Evolutionary conservation across 306 rosid species (phyloP).

Genomic region (Alnus rubra): DNA sequence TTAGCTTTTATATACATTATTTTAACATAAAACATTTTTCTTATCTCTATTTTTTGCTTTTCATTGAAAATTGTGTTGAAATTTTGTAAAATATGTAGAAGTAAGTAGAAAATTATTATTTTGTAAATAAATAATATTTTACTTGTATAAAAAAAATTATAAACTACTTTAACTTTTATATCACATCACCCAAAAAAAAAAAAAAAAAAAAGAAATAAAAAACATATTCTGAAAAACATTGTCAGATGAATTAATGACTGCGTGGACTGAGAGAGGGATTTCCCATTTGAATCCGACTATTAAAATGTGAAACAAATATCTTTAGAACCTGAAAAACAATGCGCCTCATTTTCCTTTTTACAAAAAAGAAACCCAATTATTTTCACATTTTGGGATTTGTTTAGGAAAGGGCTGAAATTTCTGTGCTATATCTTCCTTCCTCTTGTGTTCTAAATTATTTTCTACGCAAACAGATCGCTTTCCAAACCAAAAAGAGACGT

Average conservation of each 20-base stretch:
- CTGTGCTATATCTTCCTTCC: conserved; percentile 3
- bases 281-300: conserved; percentile 14
- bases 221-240: background rate
- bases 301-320: conserved; percentile 30
- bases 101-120: too few relatives aligned
- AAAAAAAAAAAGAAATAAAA: conserved; percentile 9
- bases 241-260: conserved; percentile 17
- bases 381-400: conserved; percentile 18
- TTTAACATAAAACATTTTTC: too few relatives aligned
- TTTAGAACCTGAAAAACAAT: conserved; percentile 32
- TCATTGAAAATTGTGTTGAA: too few relatives aligned
- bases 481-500: conserved; percentile 15
- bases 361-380: conserved; percentile 34
- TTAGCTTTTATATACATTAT: too few relatives aligned
- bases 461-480: conserved; percentile 30
- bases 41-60: too few relatives aligned
- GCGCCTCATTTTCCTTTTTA: conserved; percentile 78
- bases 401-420: conserved; percentile 62
- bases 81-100: too few relatives aligned
- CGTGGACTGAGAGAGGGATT: conserved; percentile 13
- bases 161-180: too few relatives aligned
- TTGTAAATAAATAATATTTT: too few relatives aligned
- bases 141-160: too few relatives aligned
- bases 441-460: conserved; percentile 24
- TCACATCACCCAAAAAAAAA: too few relatives aligned